Base-by-base conservation (phyloP, 805 yeast species). In the Starmerella bombicola region DNA sequence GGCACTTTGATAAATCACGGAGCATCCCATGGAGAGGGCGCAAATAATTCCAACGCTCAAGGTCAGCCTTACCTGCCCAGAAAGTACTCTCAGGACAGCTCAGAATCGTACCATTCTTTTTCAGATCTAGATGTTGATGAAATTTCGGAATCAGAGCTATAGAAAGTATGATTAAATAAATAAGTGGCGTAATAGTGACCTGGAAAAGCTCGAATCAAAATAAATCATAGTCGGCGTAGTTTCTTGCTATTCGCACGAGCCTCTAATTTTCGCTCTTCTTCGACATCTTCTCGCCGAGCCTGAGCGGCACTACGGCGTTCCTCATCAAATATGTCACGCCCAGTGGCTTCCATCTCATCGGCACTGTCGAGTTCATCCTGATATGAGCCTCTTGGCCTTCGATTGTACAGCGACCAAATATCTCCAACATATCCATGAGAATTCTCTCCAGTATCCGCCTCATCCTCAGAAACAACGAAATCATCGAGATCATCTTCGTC, bases 301-400 rank as follows among this genome's bases (percentile, higher is more conserved):
- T 68, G 70, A 37, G 69, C 68, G 28, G 75, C 66, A 10, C 95
- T 78, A 25, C 71, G 55, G 46, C 65, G 71, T 60, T 88, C 98
- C 54, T 88, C 98, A 42, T 74, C 81, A 31, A 84, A 63, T 19
- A 91, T 74, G 48, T 88, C 96, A 21, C 77, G 77, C 21, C 95
- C 96, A 1, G 91, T 79, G 3, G 95, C 95, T 56, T 88, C 97
- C 96, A 91, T 88, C 53, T 82, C 84, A 43, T 70, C 76, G 35
- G 52, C 63, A 30, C 63, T 70, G n/a, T n/a, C n/a, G 19, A 66
- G 66, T 21, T 52, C 53, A 24, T 70, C 71, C 41, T 71, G 74
- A 39, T 68, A 67, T 38, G 67, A 64, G 28, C 61, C 60, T 0
- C 64, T 51, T 33, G 83, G 64, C 40, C 69, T 66, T 43, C 68